Evolutionary conservation across 164 flowering plant genomes (phyloP), one percentile per base, ranked within the genome.

Genomic region (Vitis rotundifolia): DNA sequence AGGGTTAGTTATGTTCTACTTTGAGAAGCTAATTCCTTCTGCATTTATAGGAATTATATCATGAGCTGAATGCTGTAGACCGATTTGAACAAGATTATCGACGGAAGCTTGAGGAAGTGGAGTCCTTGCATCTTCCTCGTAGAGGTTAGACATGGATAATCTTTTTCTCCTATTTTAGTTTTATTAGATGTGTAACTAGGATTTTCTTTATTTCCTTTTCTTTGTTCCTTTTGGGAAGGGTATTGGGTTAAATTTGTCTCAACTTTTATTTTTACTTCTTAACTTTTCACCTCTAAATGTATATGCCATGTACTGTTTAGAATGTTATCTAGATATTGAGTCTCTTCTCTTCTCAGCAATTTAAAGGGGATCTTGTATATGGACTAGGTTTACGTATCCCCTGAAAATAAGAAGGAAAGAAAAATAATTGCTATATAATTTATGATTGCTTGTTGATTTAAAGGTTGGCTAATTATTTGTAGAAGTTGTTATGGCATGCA

Each of bases 51-150:
- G 93, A 89, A 77, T 76, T 89, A 60, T 89, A 89, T 73, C 93
- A 89, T 59, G 93, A 89, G 75, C 64, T 79, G 50, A 77, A 87
- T 72, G 86, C 88, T 59, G 64, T 83, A 70, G 93, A 89, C 70
- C 84, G 86, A 76, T 85, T 84, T 76, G 86, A 83, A 51, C 93
- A 85, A 77, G 93, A 89, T 79, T 87, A 84, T 74, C 80, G 66
- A 53, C 72, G 76, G 70, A 88, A 83, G 81, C 63, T 85, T 31
- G 83, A 80, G 59, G 90, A 86, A 77, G 66, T 77, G 59, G 82
- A 78, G 69, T 72, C 86, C 19, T 78, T 82, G 65, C 68, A 87
- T 78, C 87, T 85, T 47, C 85, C 89, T 44, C 83, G 76, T 57
- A 84, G 62, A 88, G 93, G 93, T 86, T 77, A 66, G 81, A 61